Percentiles rank a stretch among this genome's conserved stretches.
Evolutionary conservation across 768 basidiomycete species (phyloP).

Genomic region (Hypholoma fasciculare): DNA sequence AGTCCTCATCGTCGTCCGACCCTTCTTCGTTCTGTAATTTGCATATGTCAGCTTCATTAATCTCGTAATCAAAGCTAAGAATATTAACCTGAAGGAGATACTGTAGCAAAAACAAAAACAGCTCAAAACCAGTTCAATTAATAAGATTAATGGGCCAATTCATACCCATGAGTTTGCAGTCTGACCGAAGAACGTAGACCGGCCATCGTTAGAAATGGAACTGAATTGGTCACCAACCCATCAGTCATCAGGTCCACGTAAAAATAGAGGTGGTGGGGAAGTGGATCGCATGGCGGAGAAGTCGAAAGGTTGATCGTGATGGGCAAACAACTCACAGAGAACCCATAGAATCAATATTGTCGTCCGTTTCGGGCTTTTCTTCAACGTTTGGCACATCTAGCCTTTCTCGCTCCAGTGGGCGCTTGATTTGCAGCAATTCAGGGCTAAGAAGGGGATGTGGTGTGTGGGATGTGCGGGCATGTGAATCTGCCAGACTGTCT

Average conservation of each 20-base stretch:
- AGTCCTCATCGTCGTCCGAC: slow-evolving; percentile 52
- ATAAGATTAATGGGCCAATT: slow-evolving; percentile 7
- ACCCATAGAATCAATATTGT: slow-evolving; percentile 63
- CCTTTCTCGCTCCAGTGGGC: slow-evolving; percentile 64
- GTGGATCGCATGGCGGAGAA: slow-evolving; percentile 1
- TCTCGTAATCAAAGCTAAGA: not conserved
- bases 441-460: slow-evolving; percentile 60
- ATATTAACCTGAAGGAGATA: slow-evolving; percentile 62
- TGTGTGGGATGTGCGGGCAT: slow-evolving; percentile 45
- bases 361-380: slow-evolving; percentile 48
- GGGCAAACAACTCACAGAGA: slow-evolving; percentile 47
- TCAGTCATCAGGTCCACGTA: slow-evolving; percentile 11
- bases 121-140: not conserved
- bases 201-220: slow-evolving; percentile 61
- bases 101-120: slow-evolving; percentile 26
- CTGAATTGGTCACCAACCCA: slow-evolving; percentile 28
- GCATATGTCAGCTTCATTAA: not conserved
- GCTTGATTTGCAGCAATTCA: slow-evolving; percentile 64
- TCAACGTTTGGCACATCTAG: slow-evolving; percentile 37
- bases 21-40: slow-evolving; percentile 58
- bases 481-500: slow-evolving; percentile 59
- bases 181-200: slow-evolving; percentile 64
- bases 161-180: slow-evolving; percentile 72
- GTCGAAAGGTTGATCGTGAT: not conserved
- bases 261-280: slow-evolving; percentile 1